A percentile compares a stretch with the other conserved stretches of the same genome.
Conservation (phyloP, 805 yeast genomes). For the Candida parachauliodes region DNA sequence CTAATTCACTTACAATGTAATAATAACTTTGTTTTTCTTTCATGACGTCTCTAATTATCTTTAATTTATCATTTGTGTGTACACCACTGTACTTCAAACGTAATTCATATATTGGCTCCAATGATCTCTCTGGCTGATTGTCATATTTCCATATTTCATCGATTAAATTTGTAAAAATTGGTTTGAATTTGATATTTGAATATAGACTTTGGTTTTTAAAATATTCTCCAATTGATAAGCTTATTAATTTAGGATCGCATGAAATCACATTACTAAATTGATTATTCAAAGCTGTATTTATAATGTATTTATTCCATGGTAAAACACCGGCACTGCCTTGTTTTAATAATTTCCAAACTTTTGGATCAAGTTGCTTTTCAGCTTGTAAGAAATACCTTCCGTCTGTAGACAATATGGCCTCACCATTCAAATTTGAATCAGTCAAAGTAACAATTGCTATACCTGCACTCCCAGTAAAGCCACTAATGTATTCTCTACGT, state of each 20-base stretch:
- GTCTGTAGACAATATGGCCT: constrained; percentile 85
- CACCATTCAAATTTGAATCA: constrained; percentile 46
- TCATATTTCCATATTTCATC: constrained; percentile 35
- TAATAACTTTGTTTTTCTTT: constrained; percentile 16
- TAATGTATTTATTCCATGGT: constrained; percentile 75
- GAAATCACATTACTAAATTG: constrained; percentile 57
- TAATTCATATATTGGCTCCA: constrained; percentile 29
- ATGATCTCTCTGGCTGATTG: constrained; percentile 31
- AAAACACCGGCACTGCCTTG: constrained; percentile 71
- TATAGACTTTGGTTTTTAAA: constrained; percentile 22
- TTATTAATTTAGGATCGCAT: constrained; percentile 76
- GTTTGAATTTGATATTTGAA: constrained; percentile 22
- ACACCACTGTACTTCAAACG: constrained; percentile 33
- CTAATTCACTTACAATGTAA: constrained; percentile 67
- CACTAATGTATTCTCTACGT: constrained; percentile 78
- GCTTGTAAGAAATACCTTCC: constrained; percentile 96
- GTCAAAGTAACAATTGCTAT: constrained; percentile 71
- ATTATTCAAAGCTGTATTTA: constrained; percentile 53
- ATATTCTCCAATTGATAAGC: constrained; percentile 43
- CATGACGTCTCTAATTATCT: constrained; percentile 29
- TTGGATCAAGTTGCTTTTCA: constrained; percentile 67
- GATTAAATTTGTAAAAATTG: constrained; percentile 30
- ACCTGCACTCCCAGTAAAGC: constrained; percentile 93
- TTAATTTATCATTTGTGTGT: constrained; percentile 25
- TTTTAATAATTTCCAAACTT: constrained; percentile 71